A percentile compares a stretch with the other conserved stretches of the same genome.
Evolutionary conservation across 148 eudicot genomes (phyloP).

Genomic region (Rhododendron simsii): DNA sequence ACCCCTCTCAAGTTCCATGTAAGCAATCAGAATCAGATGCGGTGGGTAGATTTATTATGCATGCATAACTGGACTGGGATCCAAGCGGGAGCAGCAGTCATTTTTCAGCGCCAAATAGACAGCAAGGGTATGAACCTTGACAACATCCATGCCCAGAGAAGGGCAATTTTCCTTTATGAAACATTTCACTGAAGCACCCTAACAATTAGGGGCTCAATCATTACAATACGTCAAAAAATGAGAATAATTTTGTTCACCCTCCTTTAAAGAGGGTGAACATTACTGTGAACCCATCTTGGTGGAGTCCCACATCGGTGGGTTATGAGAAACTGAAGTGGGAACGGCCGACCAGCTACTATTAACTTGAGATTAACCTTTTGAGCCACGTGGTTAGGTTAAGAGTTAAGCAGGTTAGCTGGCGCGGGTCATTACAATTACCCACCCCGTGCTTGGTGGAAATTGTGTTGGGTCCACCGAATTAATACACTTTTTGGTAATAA

Average conservation of each 20-base stretch:
- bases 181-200: background rate
- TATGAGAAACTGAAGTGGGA: no score
- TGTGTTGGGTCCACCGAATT: no score
- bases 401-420: no score
- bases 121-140: background rate
- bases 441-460: no score
- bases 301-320: no score
- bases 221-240: background rate
- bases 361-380: no score
- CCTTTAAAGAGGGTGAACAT: no score
- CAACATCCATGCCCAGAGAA: background rate
- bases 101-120: background rate
- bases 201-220: background rate
- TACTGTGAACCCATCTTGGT: no score
- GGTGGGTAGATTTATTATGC: background rate
- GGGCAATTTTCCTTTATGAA: background rate
- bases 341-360: no score
- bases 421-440: no score
- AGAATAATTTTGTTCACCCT: background rate
- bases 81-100: background rate
- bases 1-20: background rate
- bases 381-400: no score
- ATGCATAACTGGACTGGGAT: background rate
- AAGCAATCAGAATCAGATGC: background rate
- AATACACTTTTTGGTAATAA: no score